These are phyloP conservation scores for Juglanconis juglandina DNA, from an alignment of 2,329 filamentous ascomycete genomes.

Conservation along the genomic window DNA sequence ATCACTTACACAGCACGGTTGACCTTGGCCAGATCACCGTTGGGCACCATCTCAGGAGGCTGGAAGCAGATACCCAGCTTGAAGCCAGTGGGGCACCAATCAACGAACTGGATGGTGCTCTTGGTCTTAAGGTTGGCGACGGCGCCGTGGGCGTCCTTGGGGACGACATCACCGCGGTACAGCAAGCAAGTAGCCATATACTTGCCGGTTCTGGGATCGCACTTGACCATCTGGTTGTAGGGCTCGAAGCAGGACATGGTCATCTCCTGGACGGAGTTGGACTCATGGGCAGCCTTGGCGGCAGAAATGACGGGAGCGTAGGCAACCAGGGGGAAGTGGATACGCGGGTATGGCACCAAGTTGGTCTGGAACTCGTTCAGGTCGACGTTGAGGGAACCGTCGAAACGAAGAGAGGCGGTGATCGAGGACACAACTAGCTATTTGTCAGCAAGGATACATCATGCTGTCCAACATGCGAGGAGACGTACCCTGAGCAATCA, in stretches of 20 bases:
- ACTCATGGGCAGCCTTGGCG: constrained; percentile 93
- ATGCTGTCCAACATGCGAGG: neutral
- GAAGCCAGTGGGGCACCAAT: constrained; percentile 99
- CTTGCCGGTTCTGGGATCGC: constrained; percentile 96
- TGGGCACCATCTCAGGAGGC: constrained; percentile 90
- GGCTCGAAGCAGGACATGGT: constrained; percentile 99
- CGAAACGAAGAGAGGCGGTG: constrained; percentile 96
- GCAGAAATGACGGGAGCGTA: constrained; percentile 93
- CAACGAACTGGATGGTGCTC: constrained; percentile 98
- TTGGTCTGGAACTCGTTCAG: constrained; percentile 99
- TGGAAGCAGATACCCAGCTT: constrained; percentile 99
- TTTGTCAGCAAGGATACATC: constrained; percentile 26
- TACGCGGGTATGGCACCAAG: constrained; percentile 96
- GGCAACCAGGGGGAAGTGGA: constrained; percentile 97
- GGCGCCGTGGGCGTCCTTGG: constrained; percentile 88
- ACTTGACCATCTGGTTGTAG: constrained; percentile 99
- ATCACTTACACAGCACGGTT: constrained; percentile 89
- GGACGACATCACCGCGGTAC: constrained; percentile 97
- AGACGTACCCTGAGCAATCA: constrained; percentile 84
- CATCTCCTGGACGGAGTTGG: constrained; percentile 97
- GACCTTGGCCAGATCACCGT: constrained; percentile 96
- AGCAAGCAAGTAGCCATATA: constrained; percentile 99
- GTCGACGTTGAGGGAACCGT: constrained; percentile 98
- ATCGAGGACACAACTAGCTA: constrained; percentile 88
- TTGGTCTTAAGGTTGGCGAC: constrained; percentile 98